Evolutionary conservation across 805 yeast species (phyloP).

Genomic region (Diddensiella transvaalensis): DNA sequence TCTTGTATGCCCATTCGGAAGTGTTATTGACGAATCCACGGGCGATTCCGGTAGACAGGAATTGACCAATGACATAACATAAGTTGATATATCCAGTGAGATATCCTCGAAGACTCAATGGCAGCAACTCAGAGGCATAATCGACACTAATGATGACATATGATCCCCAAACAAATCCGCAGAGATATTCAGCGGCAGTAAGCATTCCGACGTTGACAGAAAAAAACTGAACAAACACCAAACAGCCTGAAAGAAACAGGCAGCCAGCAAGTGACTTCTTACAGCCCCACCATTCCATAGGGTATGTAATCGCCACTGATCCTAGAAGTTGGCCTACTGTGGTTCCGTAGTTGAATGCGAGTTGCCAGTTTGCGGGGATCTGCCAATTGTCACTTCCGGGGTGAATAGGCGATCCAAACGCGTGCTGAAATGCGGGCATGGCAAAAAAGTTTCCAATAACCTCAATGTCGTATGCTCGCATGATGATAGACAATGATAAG

Average conservation of each 20-base stretch:
- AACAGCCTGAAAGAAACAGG: constrained; percentile 33
- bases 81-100: constrained; percentile 48
- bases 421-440: constrained; percentile 40
- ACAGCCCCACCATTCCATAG: constrained; percentile 44
- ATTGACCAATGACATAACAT: constrained; percentile 56
- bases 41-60: constrained; percentile 49
- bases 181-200: constrained; percentile 36
- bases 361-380: constrained; percentile 34
- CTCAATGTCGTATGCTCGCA: constrained; percentile 46
- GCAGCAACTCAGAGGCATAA: constrained; percentile 53
- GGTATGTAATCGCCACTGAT: constrained; percentile 40
- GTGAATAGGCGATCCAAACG: constrained; percentile 40
- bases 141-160: constrained; percentile 47
- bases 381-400: constrained; percentile 7
- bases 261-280: constrained; percentile 39
- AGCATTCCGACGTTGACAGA: constrained; percentile 37
- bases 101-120: constrained; percentile 44
- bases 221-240: constrained; percentile 45
- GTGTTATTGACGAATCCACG: constrained; percentile 31
- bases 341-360: constrained; percentile 23
- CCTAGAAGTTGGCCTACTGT: constrained; percentile 44
- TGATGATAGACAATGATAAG: constrained; percentile 31
- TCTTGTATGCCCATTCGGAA: constrained; percentile 41
- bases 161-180: constrained; percentile 47
- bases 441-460: constrained; percentile 42